Conservation (phyloP, 2,329 filamentous ascomycete genomes). For the Pyricularia grisea region DNA sequence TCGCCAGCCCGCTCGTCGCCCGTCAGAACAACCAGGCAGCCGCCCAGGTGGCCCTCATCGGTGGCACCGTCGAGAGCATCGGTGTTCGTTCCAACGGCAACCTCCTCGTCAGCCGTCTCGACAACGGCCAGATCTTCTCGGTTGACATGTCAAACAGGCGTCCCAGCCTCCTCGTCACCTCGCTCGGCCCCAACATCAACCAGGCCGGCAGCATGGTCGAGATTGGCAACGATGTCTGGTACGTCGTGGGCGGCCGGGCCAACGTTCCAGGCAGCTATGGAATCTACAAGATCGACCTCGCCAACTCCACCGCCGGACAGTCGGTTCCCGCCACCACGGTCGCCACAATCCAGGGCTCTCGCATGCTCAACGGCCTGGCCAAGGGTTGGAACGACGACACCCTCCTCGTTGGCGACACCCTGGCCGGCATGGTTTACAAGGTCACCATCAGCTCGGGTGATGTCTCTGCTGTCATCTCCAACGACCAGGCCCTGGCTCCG, state of each 20-base stretch:
- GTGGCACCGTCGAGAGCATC: conserved; percentile 18
- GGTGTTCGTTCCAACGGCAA: conserved; percentile 20
- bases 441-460: conserved; percentile 18
- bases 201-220: conserved; percentile 21
- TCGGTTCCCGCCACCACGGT: conserved; percentile 11
- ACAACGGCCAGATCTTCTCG: conserved; percentile 19
- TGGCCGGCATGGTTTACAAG: conserved; percentile 17
- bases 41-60: conserved; percentile 16
- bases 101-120: conserved; percentile 23
- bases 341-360: conserved; percentile 19
- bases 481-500: conserved; percentile 21
- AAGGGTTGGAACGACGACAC: conserved; percentile 18
- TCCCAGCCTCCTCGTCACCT: neutral
- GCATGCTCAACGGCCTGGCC: conserved; percentile 21
- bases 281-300: conserved; percentile 22
- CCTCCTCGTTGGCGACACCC: conserved; percentile 21
- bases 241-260: conserved; percentile 15
- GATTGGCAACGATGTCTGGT: conserved; percentile 18
- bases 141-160: conserved; percentile 18
- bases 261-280: conserved; percentile 15
- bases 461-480: conserved; percentile 14
- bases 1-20: neutral
- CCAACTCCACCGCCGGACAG: neutral
- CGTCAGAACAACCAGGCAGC: conserved; percentile 13
- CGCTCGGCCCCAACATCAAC: conserved; percentile 9